Base-by-base conservation (phyloP, 2,329 filamentous ascomycete genomes). In the Trichoderma koningii region DNA sequence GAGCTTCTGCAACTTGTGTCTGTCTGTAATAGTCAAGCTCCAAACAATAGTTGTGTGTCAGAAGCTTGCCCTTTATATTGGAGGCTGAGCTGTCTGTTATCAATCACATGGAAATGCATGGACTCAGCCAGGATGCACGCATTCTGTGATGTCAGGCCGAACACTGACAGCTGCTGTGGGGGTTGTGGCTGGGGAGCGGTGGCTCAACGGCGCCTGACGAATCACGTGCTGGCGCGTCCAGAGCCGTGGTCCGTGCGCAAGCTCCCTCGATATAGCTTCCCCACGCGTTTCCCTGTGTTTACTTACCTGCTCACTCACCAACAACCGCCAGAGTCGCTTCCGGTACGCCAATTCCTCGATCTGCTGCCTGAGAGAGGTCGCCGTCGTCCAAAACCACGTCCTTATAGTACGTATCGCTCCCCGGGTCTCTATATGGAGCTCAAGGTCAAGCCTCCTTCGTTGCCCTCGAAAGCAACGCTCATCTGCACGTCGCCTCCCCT, bases 401-500 rank as follows among this genome's bases (percentile, higher is more conserved):
- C 26, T 38, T 9, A 52, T 15, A n/a, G 60, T 55, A 55, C 60
- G 60, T 26, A 47, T 47, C 5, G 50, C 30, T 41, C 34, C 60
- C 15, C 38, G 5, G 28, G 41, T 34, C 7, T 63, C 60, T 51
- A 38, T 28, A 7, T 63, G 28, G 55, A 47, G 19, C 48, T 63
- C 60, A 63, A 6, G 47, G 60, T 70, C n/a, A 71, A 76, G 76
- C 73, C 76, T 82, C 82, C 83, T 83, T 85, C 66, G 77, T 70
- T 70, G 68, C 68, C 69, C 66, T 50, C 62, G 41, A 51, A 34
- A 61, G 62, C 68, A 70, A 66, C 66, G 65, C 17, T 44, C n/a
- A 56, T 44, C 67, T 68, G 89, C 91, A 90, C 84, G 80, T 81
- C 87, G 87, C 90, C 88, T 88, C 87, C 89, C 85, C 82, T 76